A percentile compares a stretch with the other conserved stretches of the same genome.
Evolutionary conservation across 768 basidiomycete genomes (phyloP).

Genomic region (Tulasnella calospora): DNA sequence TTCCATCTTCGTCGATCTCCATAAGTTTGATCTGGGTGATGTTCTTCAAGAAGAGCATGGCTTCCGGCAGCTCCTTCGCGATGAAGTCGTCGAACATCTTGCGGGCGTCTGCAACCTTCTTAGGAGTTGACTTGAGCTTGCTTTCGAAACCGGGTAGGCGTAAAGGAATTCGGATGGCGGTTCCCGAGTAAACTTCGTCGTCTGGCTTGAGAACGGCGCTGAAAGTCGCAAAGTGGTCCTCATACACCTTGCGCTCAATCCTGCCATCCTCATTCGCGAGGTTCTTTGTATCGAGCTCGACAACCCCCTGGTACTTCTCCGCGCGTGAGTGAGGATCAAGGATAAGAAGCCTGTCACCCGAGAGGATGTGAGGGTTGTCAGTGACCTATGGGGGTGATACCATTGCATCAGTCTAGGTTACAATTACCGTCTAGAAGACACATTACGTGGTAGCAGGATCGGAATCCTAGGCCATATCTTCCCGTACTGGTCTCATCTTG

Average conservation of each 20-base stretch:
- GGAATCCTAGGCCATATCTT: slow-evolving; percentile 13
- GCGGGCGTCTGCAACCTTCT: slow-evolving; percentile 45
- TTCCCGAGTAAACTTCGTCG: slow-evolving; percentile 35
- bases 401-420: neutral
- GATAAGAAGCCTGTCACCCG: neutral
- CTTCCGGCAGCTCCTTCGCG: slow-evolving; percentile 3
- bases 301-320: neutral
- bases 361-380: slow-evolving; percentile 20
- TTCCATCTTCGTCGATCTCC: slow-evolving; percentile 37
- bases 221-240: slow-evolving; percentile 9
- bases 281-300: neutral
- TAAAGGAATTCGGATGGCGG: slow-evolving; percentile 49
- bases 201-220: neutral
- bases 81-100: slow-evolving; percentile 35
- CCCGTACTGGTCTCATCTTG: slow-evolving; percentile 15
- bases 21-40: slow-evolving; percentile 38
- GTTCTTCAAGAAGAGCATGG: slow-evolving; percentile 13
- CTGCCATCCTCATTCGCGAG: neutral
- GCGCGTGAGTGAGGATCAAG: slow-evolving; percentile 11
- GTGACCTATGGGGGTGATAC: neutral
- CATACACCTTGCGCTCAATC: neutral
- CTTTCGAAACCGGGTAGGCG: slow-evolving; percentile 39
- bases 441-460: slow-evolving; percentile 16
- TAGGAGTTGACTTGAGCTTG: slow-evolving; percentile 38
- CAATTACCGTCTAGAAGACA: neutral